phyloP scores from a whole-genome alignment of 2,329 filamentous ascomycete species.

The Elsinoe fawcettii region DNA sequence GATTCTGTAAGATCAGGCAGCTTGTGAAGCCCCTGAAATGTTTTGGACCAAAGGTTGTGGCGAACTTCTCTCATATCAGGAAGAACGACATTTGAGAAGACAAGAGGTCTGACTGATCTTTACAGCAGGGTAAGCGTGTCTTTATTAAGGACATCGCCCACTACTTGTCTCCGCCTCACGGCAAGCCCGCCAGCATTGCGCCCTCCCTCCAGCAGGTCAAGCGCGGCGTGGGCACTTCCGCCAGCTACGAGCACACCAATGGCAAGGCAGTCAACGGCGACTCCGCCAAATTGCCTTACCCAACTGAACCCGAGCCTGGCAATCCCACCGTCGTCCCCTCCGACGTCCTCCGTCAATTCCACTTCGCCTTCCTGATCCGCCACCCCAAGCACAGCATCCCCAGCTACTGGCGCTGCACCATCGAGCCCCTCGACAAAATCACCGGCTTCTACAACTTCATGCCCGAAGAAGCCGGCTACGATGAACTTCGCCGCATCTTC shows the following conservation, averaged over 20 bases:
- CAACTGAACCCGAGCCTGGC: slow-evolving; percentile 51
- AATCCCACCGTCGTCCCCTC: slow-evolving; percentile 83
- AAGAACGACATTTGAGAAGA: background rate
- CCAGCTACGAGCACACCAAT: slow-evolving; percentile 27
- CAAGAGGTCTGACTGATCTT: slow-evolving; percentile 33
- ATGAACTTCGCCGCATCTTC: slow-evolving; percentile 77
- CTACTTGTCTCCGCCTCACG: slow-evolving; percentile 73
- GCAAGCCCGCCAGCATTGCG: slow-evolving; percentile 60
- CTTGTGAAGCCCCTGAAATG: background rate
- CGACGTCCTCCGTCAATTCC: slow-evolving; percentile 67
- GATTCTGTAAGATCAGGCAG: slow-evolving; percentile 1
- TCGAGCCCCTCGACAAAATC: slow-evolving; percentile 72
- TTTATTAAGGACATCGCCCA: slow-evolving; percentile 99
- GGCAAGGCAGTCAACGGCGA: slow-evolving; percentile 29
- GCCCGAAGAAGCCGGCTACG: slow-evolving; percentile 81
- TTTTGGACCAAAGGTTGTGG: background rate
- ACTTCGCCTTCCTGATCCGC: slow-evolving; percentile 94
- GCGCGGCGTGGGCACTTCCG: slow-evolving; percentile 52
- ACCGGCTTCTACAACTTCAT: slow-evolving; percentile 86
- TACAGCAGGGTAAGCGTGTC: slow-evolving; percentile 68
- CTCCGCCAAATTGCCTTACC: slow-evolving; percentile 45
- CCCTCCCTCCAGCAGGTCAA: slow-evolving; percentile 60
- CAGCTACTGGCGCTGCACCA: slow-evolving; percentile 88
- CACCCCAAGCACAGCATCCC: slow-evolving; percentile 88
- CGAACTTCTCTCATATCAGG: background rate